Evolutionary conservation across 345 rosid species (phyloP), one percentile per base, ranked within the genome.

Genomic region (Acer campestre): DNA sequence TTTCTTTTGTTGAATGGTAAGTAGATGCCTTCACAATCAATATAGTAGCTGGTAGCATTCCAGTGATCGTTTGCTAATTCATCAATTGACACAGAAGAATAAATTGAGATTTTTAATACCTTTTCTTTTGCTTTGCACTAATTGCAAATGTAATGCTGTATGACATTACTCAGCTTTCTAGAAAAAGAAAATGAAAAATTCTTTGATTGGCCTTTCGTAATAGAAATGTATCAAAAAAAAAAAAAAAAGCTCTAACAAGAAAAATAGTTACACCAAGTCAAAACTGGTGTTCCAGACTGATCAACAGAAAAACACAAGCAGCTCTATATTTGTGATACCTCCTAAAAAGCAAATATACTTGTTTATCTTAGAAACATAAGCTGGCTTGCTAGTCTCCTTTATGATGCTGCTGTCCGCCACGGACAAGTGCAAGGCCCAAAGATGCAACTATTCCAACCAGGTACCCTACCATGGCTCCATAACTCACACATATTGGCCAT

Each of bases 401-500:
- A 25, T 61, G 67, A 74, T 65, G 81, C 78, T 79, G 80, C 35
- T 56, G 81, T 76, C 86, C 70, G 63, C 66, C 62, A 13, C 20
- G n/a, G 18, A 67, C 67, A 35, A 80, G 7, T 62, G 83, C 73
- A 72, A 89, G 49, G 69, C 71, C 74, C 42, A 85, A 61, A 25
- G 89, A 88, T 73, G 77, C 88, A 13, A 86, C 67, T 83, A 85
- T 78, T 49, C 89, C 93, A 23, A 81, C 78, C 67, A 89, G 44
- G 75, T 89, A 85, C 49, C 98, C 98, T 58, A 68, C 80, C 56
- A 90, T 73, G 67, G 91, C 90, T 70, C 98, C 97, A 27, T 89
- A 93, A 44, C 88, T 86, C 71, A 95, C 98, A 83, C 93, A 90
- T 70, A 95, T 80, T 9, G 97, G 98, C 98, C 98, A 95, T 73